Evolutionary conservation across 2,329 filamentous ascomycete species (phyloP).

Genomic region (Epichloe aotearoae): DNA sequence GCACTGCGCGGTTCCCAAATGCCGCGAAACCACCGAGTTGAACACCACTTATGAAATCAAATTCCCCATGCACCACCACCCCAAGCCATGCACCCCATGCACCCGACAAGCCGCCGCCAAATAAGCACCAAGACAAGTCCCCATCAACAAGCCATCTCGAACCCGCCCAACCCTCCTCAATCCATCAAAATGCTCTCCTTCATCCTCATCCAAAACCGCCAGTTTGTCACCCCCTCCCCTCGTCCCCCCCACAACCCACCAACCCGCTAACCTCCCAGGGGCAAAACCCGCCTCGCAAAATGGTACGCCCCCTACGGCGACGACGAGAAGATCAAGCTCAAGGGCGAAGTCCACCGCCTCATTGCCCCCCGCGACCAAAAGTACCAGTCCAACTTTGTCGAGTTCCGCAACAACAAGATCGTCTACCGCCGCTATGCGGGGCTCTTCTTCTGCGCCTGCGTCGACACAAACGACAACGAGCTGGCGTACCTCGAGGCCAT

Average conservation of each 20-base stretch:
- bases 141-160: not conserved
- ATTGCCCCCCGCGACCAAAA: constrained; percentile 97
- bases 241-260: too few relatives aligned
- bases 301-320: constrained; percentile 99
- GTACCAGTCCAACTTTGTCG: constrained; percentile 99
- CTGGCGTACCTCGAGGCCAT: constrained; percentile 93
- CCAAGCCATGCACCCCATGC: too few relatives aligned
- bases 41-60: too few relatives aligned
- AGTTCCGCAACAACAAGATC: constrained; percentile 88
- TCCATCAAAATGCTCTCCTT: constrained; percentile 54
- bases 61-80: too few relatives aligned
- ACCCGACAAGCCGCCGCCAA: too few relatives aligned
- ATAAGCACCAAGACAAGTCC: too few relatives aligned
- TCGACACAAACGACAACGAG: constrained; percentile 98
- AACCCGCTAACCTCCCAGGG: constrained; percentile 37
- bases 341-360: constrained; percentile 96
- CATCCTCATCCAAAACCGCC: constrained; percentile 79
- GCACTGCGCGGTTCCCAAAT: too few relatives aligned
- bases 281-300: constrained; percentile 95
- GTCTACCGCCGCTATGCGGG: constrained; percentile 96
- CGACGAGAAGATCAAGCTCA: constrained; percentile 97
- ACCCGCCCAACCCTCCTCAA: not conserved
- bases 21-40: too few relatives aligned
- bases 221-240: constrained; percentile 36
- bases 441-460: constrained; percentile 97